Conservation (phyloP, 352 stramenopile genomes). For the Globisporangium alternatum region DNA sequence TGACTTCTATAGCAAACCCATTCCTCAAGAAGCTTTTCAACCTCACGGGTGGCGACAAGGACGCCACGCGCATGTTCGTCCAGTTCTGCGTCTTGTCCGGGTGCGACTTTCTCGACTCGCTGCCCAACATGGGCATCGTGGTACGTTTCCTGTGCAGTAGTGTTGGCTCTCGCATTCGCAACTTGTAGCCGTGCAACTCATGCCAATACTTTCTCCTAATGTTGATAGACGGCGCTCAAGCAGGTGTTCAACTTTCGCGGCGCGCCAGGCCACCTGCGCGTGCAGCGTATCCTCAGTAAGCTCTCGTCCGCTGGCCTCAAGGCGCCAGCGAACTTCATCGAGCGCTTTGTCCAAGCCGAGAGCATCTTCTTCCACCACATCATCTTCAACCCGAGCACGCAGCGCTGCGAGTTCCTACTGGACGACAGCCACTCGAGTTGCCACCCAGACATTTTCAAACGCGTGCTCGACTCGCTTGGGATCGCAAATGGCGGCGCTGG, state of each 20-base stretch:
- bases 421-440: slow-evolving; percentile 43
- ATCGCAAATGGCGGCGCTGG: slow-evolving; percentile 20
- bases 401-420: slow-evolving; percentile 54
- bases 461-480: slow-evolving; percentile 34
- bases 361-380: slow-evolving; percentile 81
- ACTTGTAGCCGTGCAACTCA: neutral
- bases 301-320: slow-evolving; percentile 43
- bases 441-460: slow-evolving; percentile 46
- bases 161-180: neutral
- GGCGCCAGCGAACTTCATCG: slow-evolving; percentile 47
- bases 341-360: slow-evolving; percentile 57
- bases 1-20: slow-evolving; percentile 27
- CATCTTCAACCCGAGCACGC: slow-evolving; percentile 52
- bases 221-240: slow-evolving; percentile 67
- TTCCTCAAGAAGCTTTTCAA: slow-evolving; percentile 67
- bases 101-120: slow-evolving; percentile 74
- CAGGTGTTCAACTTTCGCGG: slow-evolving; percentile 73
- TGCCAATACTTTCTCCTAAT: neutral
- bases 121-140: slow-evolving; percentile 72
- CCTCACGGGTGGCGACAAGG: slow-evolving; percentile 53
- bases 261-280: slow-evolving; percentile 44
- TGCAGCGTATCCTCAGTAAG: slow-evolving; percentile 65
- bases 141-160: slow-evolving; percentile 29
- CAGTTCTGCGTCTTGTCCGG: slow-evolving; percentile 70
- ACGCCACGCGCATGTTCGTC: slow-evolving; percentile 75